Conservation (phyloP, 2,329 filamentous ascomycete genomes). For the Tolypocladium ovalisporum region DNA sequence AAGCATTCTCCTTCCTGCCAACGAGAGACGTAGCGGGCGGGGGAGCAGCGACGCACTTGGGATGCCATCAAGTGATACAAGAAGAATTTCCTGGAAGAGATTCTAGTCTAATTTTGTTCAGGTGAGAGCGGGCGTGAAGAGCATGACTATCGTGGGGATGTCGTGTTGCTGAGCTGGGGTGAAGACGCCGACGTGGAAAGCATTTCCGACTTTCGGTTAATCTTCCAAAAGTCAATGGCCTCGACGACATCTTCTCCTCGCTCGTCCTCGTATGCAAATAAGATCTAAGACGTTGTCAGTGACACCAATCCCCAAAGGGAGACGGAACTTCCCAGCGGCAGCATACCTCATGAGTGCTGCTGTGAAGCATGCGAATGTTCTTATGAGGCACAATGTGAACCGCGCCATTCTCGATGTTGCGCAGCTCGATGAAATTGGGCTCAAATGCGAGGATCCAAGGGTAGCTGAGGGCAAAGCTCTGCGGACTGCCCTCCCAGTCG, state of each 20-base stretch:
- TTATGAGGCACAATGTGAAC: constrained; percentile 94
- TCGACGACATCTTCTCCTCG: constrained; percentile 86
- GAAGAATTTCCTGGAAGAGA: constrained; percentile 15
- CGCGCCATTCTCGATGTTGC: constrained; percentile 87
- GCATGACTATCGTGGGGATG: constrained; percentile 1
- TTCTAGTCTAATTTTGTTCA: constrained; percentile 5
- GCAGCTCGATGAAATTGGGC: constrained; percentile 91
- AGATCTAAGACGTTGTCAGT: constrained; percentile 49
- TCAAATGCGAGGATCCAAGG: constrained; percentile 97
- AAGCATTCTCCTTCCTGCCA: not conserved
- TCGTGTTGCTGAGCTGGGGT: not conserved
- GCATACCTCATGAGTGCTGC: constrained; percentile 88
- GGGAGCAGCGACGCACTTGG: not conserved
- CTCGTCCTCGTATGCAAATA: constrained; percentile 97
- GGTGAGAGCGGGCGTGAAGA: not conserved
- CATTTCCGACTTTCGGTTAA: constrained; percentile 38
- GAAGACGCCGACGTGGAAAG: constrained; percentile 9
- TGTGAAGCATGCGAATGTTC: constrained; percentile 96
- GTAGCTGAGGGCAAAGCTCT: constrained; percentile 86
- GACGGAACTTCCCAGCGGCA: not conserved
- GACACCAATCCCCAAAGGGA: not conserved
- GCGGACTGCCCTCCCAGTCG: constrained; percentile 90
- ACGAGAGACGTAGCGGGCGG: not conserved
- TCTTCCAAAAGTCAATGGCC: constrained; percentile 93
- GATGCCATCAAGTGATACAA: constrained; percentile 15